Evolutionary conservation across 495 filamentous ascomycete genomes (phyloP).

Genomic region (Aspergillus biplanus): DNA sequence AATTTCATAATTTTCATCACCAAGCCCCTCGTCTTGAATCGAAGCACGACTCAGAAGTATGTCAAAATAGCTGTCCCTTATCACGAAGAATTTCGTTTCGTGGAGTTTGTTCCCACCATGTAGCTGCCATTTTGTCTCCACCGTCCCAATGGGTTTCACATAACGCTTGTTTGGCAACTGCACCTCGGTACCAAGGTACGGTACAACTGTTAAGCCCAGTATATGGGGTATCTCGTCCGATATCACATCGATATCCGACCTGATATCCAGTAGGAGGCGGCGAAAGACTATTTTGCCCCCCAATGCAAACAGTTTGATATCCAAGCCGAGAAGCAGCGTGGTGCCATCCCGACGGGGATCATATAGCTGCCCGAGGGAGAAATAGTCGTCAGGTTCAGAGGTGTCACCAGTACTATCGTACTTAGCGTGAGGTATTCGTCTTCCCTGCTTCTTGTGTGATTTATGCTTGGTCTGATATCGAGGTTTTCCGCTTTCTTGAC

Average conservation of each 20-base stretch:
- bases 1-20: constrained; percentile 4
- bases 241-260: background rate
- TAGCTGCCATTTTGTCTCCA: constrained; percentile 4
- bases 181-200: constrained; percentile 1
- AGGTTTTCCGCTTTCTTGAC: no score
- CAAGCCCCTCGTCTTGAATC: constrained; percentile 3
- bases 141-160: constrained; percentile 10
- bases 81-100: constrained; percentile 7
- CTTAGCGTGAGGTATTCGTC: no score
- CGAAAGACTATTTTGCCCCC: background rate
- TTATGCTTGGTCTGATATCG: no score
- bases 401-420: no score
- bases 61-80: constrained; percentile 9
- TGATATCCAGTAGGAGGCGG: constrained; percentile 1
- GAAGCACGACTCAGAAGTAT: constrained; percentile 6
- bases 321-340: no score
- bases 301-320: no score
- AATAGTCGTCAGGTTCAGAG: no score
- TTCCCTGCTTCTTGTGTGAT: no score
- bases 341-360: no score
- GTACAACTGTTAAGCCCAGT: background rate
- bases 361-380: no score
- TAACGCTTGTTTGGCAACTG: background rate
- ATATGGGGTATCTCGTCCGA: constrained; percentile 4
- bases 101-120: background rate